Evolutionary conservation across 106 monocot species (phyloP).

Genomic region (Iris macrosiphon): DNA sequence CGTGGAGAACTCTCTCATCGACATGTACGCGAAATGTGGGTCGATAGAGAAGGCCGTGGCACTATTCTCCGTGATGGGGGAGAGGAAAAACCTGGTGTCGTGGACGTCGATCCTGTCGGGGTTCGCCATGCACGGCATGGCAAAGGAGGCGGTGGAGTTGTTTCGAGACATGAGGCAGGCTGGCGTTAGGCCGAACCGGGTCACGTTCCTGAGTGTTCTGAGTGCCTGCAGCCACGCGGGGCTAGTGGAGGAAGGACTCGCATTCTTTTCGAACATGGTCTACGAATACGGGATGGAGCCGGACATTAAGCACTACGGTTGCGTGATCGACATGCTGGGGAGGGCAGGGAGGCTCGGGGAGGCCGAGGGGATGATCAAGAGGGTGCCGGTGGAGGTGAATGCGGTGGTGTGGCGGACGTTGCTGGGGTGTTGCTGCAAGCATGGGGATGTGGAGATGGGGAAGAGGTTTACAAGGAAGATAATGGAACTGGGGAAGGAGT

Average conservation of each 20-base stretch:
- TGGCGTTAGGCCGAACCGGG: slow-evolving; percentile 37
- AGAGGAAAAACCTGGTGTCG: slow-evolving; percentile 51
- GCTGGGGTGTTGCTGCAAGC: slow-evolving; percentile 47
- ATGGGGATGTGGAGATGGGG: slow-evolving; percentile 65
- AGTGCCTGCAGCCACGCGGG: slow-evolving; percentile 83
- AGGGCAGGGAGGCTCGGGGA: slow-evolving; percentile 55
- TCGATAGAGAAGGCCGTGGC: slow-evolving; percentile 23
- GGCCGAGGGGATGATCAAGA: slow-evolving; percentile 40
- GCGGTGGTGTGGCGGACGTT: slow-evolving; percentile 68
- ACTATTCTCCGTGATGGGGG: slow-evolving; percentile 31
- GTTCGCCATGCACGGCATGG: slow-evolving; percentile 68
- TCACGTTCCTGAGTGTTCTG: slow-evolving; percentile 58
- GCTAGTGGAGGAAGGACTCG: slow-evolving; percentile 57
- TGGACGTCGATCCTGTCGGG: slow-evolving; percentile 74
- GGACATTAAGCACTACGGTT: slow-evolving; percentile 62
- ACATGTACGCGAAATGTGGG: slow-evolving; percentile 79
- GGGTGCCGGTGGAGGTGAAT: slow-evolving; percentile 34
- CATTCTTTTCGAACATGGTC: slow-evolving; percentile 40
- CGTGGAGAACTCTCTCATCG: slow-evolving; percentile 61
- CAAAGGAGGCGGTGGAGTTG: slow-evolving; percentile 32
- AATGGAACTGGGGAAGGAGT: slow-evolving; percentile 38
- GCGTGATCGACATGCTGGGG: slow-evolving; percentile 70
- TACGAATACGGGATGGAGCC: slow-evolving; percentile 31
- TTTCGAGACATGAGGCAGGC: slow-evolving; percentile 36
- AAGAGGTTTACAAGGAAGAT: slow-evolving; percentile 60